Percentiles rank a stretch among this genome's conserved stretches.
phyloP scores from a whole-genome alignment of 805 yeast species.

The Candida glaebosa region DNA sequence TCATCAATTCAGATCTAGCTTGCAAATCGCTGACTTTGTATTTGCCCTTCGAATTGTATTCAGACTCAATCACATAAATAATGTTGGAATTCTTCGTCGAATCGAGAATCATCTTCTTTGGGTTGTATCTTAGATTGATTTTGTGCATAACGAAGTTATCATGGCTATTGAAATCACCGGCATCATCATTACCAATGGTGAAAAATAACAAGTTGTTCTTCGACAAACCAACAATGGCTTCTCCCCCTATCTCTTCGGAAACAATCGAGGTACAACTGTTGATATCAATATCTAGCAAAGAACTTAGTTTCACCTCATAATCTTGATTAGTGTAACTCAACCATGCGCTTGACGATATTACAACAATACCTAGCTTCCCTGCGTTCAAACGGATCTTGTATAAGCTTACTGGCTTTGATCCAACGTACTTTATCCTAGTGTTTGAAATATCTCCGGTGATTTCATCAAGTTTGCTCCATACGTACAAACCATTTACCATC shows the following conservation, averaged over 20 bases:
- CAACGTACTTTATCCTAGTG: conserved; percentile 68
- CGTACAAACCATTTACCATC: conserved; percentile 77
- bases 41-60: conserved; percentile 33
- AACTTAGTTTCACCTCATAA: conserved; percentile 42
- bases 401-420: conserved; percentile 60
- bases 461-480: conserved; percentile 54
- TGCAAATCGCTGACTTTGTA: conserved; percentile 16
- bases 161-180: conserved; percentile 21
- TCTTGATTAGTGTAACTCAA: conserved; percentile 39
- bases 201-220: conserved; percentile 53
- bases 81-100: conserved; percentile 19
- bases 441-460: conserved; percentile 57
- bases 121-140: conserved; percentile 48
- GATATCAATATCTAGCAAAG: conserved; percentile 43
- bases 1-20: background rate
- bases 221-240: conserved; percentile 62
- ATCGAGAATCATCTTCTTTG: conserved; percentile 36
- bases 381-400: conserved; percentile 26
- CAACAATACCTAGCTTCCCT: conserved; percentile 35
- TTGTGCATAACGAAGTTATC: conserved; percentile 25
- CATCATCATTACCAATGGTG: conserved; percentile 44
- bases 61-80: conserved; percentile 46
- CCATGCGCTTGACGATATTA: conserved; percentile 56
- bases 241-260: conserved; percentile 58
- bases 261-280: conserved; percentile 50